Conservation (phyloP, 768 basidiomycete species). For the Mycena kentingensis region DNA sequence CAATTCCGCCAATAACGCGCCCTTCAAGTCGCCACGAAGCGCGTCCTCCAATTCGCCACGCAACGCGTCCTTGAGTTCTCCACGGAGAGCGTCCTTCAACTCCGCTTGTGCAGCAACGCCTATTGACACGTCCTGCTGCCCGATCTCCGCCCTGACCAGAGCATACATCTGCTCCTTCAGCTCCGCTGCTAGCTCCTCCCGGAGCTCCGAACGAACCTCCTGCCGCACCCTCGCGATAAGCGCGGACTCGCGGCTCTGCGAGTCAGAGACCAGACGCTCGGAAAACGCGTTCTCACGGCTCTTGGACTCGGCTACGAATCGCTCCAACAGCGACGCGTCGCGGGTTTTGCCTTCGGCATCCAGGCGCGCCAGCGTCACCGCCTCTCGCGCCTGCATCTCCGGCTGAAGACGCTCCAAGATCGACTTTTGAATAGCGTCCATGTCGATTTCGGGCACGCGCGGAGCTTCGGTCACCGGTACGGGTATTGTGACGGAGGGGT, state of each 20-base stretch:
- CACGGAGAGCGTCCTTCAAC: slow-evolving; percentile 2
- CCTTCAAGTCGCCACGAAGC: slow-evolving; percentile 13
- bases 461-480: too few species aligned
- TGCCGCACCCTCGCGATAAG: neutral
- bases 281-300: neutral
- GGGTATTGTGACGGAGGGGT: neutral
- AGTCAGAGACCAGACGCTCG: neutral
- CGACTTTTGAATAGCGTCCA: slow-evolving; percentile 14
- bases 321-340: slow-evolving; percentile 10
- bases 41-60: slow-evolving; percentile 4
- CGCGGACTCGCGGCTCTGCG: neutral
- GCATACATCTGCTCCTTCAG: slow-evolving; percentile 12
- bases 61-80: neutral
- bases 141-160: too few species aligned
- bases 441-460: slow-evolving; percentile 12
- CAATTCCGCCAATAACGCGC: neutral
- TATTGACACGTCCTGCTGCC: too few species aligned
- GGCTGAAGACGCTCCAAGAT: slow-evolving; percentile 11
- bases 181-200: slow-evolving; percentile 4
- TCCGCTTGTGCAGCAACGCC: too few species aligned
- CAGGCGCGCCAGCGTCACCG: neutral
- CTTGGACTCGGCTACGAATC: slow-evolving; percentile 10
- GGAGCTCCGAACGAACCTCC: neutral
- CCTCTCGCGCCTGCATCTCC: slow-evolving; percentile 1
- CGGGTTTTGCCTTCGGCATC: slow-evolving; percentile 3